Base-by-base conservation (phyloP, 768 basidiomycete genomes). In the Cantharellus cinnabarinus region DNA sequence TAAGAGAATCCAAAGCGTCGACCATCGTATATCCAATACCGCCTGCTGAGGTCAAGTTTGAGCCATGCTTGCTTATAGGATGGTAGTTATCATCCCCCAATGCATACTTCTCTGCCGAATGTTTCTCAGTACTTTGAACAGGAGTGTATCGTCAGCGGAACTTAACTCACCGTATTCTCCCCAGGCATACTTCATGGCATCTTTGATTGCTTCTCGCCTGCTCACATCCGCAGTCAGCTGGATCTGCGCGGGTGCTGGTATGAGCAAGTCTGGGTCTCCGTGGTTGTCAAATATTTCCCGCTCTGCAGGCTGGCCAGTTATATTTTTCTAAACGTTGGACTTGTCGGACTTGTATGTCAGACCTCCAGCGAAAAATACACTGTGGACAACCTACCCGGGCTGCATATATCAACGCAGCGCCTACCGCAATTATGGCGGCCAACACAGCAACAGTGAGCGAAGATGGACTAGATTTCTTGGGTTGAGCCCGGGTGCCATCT, bases 1-100 rank as follows among this genome's bases (percentile, higher is more conserved):
- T 75, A 73, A 98, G 79, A 7, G 83, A 83, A 69, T 95, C 93
- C 15, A 95, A 75, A 0, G 86, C 81, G 66, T 95, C 93, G 59
- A 85, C 77, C 51, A 98, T 82, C 42, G 83, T 88, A 67, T 90
- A 93, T 34, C 90, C 90, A 57, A 95, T 83, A 10, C 87, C 83
- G 42, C 87, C 89, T 2, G 80, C 81, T 3, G 64, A 62, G 0
- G 85, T 83, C 38, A 98, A 74, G 68, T 98, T 90, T 4, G 79
- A 77, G 3, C 93, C 93, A 37, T 70, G 71, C 55, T 75, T 75
- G 57, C 77, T 77, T 34, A 98, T 75, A 0, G 93, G 91, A 65
- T 94, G 89, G 65, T 89, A 95, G 68, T 94, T 88, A 71, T 95
- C 90, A 59, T 77, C 77, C 1, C 91, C 91, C 80, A 89, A 90